Percentiles rank a stretch among this genome's conserved stretches.
Evolutionary conservation across 2,329 filamentous ascomycete species (phyloP).

Genomic region (Cordyceps cicadae): DNA sequence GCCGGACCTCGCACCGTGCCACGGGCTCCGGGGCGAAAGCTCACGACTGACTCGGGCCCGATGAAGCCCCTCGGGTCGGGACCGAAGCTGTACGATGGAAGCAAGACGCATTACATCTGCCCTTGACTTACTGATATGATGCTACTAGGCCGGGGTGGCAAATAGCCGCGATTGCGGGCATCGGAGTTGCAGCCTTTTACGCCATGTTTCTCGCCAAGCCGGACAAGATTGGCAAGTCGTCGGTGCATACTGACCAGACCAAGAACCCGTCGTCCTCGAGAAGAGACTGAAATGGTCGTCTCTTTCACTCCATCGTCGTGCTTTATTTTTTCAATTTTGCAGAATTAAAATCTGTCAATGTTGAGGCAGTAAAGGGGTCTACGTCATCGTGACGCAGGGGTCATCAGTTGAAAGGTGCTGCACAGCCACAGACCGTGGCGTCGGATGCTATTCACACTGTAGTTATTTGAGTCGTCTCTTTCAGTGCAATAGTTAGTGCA

Average conservation of each 20-base stretch:
- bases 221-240: not conserved
- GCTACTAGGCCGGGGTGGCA: not conserved
- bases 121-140: not conserved
- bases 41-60: not conserved
- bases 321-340: too few relatives aligned
- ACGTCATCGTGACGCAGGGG: not conserved
- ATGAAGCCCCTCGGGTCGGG: not conserved
- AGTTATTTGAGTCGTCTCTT: too few relatives aligned
- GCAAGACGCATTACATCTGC: too few relatives aligned
- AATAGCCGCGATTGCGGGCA: not conserved
- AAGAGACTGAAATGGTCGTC: not conserved
- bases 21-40: not conserved
- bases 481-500: too few relatives aligned
- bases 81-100: not conserved
- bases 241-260: not conserved
- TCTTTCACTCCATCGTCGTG: too few relatives aligned
- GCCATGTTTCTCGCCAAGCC: constrained; percentile 1
- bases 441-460: too few relatives aligned
- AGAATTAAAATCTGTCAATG: too few relatives aligned
- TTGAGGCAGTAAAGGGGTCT: too few relatives aligned
- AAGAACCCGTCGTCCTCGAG: not conserved
- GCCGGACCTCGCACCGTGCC: not conserved
- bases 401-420: not conserved
- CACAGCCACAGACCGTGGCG: too few relatives aligned
- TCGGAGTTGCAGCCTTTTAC: not conserved